Evolutionary conservation across 1,139 yeast species (phyloP).

Genomic region (Suhomyces coccinellae): DNA sequence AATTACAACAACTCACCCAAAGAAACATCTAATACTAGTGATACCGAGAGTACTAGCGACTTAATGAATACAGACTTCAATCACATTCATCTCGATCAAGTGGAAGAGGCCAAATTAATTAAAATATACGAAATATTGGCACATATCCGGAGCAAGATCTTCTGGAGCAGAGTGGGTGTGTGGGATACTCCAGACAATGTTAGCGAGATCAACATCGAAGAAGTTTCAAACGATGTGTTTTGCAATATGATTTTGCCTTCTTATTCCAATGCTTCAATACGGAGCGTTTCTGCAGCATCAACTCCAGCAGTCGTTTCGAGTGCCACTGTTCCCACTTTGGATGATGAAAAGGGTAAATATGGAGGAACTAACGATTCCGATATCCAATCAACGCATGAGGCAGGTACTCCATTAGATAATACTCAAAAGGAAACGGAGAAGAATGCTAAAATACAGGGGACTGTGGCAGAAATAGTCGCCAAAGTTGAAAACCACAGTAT

Average conservation of each 20-base stretch:
- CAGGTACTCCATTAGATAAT: background rate
- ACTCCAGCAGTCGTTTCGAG: constrained; percentile 12
- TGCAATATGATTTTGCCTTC: constrained; percentile 12
- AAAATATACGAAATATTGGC: constrained; percentile 26
- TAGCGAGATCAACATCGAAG: constrained; percentile 22
- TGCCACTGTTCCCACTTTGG: constrained; percentile 7
- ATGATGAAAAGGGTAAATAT: background rate
- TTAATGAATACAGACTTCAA: constrained; percentile 14
- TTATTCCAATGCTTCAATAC: constrained; percentile 5
- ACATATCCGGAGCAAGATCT: constrained; percentile 49
- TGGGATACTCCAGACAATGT: constrained; percentile 49
- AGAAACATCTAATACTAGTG: constrained; percentile 3
- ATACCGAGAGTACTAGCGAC: constrained; percentile 8
- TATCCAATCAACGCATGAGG: background rate
- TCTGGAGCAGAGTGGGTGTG: constrained; percentile 83
- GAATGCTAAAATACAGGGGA: constrained; percentile 3
- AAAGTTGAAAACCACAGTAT: constrained; percentile 11
- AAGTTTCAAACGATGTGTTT: constrained; percentile 17
- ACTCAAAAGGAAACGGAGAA: background rate
- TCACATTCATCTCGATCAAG: constrained; percentile 15
- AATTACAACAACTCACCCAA: constrained; percentile 3
- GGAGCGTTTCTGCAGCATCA: constrained; percentile 10
- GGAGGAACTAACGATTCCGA: background rate
- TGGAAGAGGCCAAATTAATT: constrained; percentile 24
- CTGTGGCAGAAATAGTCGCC: constrained; percentile 14